Percentiles rank a stretch among this genome's conserved stretches.
Conservation (phyloP, 139 green algal species). For the Chlamydomonas eustigma region DNA sequence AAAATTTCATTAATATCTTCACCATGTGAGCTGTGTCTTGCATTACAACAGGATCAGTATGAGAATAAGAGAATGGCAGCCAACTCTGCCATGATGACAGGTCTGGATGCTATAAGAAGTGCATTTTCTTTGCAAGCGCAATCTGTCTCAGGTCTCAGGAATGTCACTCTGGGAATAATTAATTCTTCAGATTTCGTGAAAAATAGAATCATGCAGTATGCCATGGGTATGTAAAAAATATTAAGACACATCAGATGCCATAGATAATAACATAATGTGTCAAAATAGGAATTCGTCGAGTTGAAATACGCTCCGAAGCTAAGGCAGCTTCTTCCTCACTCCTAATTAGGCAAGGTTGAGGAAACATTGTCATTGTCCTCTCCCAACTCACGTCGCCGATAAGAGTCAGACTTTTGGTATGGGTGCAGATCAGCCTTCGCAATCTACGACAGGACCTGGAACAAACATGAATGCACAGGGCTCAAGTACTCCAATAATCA, state of each 20-base stretch:
- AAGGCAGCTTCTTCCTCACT: too few relatives aligned
- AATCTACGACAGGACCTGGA: too few relatives aligned
- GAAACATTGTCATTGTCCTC: too few relatives aligned
- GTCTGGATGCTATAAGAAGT: constrained; percentile 53
- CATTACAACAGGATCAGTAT: constrained; percentile 46
- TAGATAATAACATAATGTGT: too few relatives aligned
- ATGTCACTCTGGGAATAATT: constrained; percentile 55
- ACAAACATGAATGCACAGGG: too few relatives aligned
- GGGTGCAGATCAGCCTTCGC: too few relatives aligned
- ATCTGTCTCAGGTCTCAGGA: constrained; percentile 38
- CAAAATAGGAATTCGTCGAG: too few relatives aligned
- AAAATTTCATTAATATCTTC: not conserved
- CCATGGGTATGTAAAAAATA: constrained; percentile 51
- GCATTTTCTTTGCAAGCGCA: constrained; percentile 47
- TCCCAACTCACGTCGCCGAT: too few relatives aligned
- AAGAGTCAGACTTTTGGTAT: too few relatives aligned
- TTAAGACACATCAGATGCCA: not conserved
- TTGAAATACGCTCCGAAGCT: too few relatives aligned
- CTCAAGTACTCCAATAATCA: too few relatives aligned
- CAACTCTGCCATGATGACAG: constrained; percentile 58
- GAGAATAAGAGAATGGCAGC: constrained; percentile 50
- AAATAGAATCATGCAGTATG: constrained; percentile 65
- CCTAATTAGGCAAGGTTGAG: too few relatives aligned
- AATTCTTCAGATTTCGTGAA: constrained; percentile 45
- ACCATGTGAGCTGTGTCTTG: not conserved